A percentile compares a stretch with the other conserved stretches of the same genome.
Evolutionary conservation across 108 stramenopile species (phyloP).

Genomic region (Skeletonema grethae): DNA sequence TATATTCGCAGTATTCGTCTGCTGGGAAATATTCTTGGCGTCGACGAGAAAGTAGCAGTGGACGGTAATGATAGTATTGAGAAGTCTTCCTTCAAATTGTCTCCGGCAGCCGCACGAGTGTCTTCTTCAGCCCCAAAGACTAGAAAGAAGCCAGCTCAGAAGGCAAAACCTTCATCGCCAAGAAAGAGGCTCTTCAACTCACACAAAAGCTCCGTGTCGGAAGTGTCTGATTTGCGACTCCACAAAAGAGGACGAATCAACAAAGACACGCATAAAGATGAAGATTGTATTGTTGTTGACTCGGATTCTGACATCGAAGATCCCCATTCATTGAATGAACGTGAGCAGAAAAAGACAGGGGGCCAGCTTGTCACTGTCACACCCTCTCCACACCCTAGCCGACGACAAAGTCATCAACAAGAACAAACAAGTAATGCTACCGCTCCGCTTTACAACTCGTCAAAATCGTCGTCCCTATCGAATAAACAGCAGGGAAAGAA

Average conservation of each 20-base stretch:
- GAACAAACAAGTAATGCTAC: not conserved
- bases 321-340: conserved; percentile 1
- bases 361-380: conserved; percentile 36
- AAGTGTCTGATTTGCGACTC: conserved; percentile 33
- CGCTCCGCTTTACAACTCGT: conserved; percentile 13
- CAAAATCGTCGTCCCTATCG: not conserved
- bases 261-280: conserved; percentile 11
- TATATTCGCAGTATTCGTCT: conserved; percentile 46
- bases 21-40: conserved; percentile 68
- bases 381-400: conserved; percentile 42
- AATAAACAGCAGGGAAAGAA: not conserved
- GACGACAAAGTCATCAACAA: not conserved
- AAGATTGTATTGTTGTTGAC: conserved; percentile 31
- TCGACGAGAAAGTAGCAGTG: conserved; percentile 50
- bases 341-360: not conserved
- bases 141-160: conserved; percentile 9
- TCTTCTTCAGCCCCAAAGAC: conserved; percentile 9
- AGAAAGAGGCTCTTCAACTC: conserved; percentile 26
- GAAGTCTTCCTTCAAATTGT: conserved; percentile 42
- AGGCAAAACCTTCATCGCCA: conserved; percentile 1
- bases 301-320: conserved; percentile 6
- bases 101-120: conserved; percentile 31
- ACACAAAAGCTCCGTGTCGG: conserved; percentile 37
- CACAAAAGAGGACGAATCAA: conserved; percentile 31
- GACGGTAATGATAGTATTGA: conserved; percentile 44